These are phyloP conservation scores for Solanum gandarillasii DNA, from an alignment of 257 asterid genomes.

Conservation along the genomic window DNA sequence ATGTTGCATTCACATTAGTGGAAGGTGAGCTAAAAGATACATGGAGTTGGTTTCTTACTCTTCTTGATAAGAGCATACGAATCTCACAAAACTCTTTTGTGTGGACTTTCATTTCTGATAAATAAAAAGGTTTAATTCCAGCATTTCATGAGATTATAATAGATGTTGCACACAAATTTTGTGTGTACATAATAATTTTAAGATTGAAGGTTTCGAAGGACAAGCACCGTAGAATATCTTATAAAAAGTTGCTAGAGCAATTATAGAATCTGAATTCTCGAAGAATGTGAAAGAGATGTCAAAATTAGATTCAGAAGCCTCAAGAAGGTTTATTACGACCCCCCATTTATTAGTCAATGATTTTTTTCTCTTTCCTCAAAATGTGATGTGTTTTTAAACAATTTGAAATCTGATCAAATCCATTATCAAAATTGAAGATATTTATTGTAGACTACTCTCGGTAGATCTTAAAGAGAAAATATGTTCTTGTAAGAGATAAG, in stretches of 20 bases:
- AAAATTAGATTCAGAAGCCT: not conserved
- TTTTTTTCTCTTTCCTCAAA: not conserved
- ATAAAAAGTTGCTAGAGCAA: not conserved
- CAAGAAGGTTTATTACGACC: not conserved
- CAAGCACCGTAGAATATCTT: not conserved
- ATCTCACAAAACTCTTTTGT: not conserved
- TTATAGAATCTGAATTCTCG: not conserved
- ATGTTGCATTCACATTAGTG: not conserved
- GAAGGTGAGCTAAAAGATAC: not conserved
- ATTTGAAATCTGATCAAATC: no score
- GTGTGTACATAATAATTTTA: not conserved
- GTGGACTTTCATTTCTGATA: no score
- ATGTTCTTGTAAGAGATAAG: no score
- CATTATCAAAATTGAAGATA: no score
- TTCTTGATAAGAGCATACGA: not conserved
- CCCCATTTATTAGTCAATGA: not conserved
- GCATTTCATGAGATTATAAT: not conserved
- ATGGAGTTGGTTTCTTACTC: not conserved
- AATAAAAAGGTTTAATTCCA: not conserved
- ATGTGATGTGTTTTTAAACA: not conserved
- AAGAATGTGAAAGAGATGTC: no score
- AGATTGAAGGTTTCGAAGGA: no score
- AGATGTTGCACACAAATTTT: not conserved
- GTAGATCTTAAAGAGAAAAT: no score
- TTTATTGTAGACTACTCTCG: no score